A percentile compares a stretch with the other conserved stretches of the same genome.
Evolutionary conservation across 2,329 filamentous ascomycete species (phyloP).

Genomic region (Penicillium polonicum): DNA sequence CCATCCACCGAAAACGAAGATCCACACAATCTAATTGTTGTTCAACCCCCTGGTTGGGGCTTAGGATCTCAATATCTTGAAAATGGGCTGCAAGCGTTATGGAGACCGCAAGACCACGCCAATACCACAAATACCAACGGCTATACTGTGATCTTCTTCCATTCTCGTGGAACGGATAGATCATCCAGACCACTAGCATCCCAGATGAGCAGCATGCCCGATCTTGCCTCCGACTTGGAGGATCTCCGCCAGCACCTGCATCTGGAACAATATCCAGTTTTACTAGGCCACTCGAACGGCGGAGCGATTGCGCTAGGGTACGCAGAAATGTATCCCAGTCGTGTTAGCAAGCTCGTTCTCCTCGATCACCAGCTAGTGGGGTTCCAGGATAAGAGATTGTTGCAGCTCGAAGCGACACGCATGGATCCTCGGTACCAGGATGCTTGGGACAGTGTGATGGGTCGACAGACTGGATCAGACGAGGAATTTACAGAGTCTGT

Average conservation of each 20-base stretch:
- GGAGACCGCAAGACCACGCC: neutral
- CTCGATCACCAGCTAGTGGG: slow-evolving; percentile 2
- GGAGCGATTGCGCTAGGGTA: slow-evolving; percentile 1
- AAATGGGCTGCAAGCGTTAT: neutral
- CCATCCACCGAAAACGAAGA: neutral
- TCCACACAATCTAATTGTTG: neutral
- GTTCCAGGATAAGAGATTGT: neutral
- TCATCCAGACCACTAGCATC: neutral
- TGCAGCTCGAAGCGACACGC: neutral
- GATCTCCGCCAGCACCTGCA: neutral
- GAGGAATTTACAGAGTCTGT: neutral
- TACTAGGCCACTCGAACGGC: slow-evolving; percentile 2
- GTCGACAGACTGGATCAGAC: neutral
- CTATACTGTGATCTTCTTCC: neutral
- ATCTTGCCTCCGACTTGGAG: slow-evolving; percentile 1
- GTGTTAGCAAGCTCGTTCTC: neutral
- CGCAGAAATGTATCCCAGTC: neutral
- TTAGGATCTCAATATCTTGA: neutral
- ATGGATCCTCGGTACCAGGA: neutral
- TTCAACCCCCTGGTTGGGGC: slow-evolving; percentile 1
- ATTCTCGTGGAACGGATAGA: neutral
- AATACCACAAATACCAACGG: neutral
- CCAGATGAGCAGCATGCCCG: slow-evolving; percentile 2
- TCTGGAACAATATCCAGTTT: neutral
- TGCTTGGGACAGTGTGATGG: neutral